Evolutionary conservation across 495 filamentous ascomycete genomes (phyloP).

Genomic region (Hypoxylon crocopeplum): DNA sequence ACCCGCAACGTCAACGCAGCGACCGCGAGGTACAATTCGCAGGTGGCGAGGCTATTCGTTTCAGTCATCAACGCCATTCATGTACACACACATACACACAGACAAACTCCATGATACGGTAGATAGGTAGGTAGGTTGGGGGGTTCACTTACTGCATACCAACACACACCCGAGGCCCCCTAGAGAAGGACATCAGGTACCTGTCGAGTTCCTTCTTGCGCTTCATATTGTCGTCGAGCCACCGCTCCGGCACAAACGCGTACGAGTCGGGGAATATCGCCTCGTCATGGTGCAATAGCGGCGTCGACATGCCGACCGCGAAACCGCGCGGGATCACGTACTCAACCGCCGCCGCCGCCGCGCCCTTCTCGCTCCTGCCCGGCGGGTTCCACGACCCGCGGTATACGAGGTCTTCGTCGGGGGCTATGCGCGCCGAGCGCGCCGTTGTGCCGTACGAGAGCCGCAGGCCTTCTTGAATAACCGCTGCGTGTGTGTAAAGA

Average conservation of each 20-base stretch:
- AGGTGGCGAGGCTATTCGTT: constrained; percentile 46
- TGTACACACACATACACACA: no score
- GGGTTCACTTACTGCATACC: constrained; percentile 35
- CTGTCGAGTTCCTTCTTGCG: constrained; percentile 17
- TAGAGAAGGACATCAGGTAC: constrained; percentile 37
- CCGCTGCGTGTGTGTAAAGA: no score
- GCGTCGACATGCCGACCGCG: constrained; percentile 50
- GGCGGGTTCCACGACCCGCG: constrained; percentile 9
- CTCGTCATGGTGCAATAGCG: constrained; percentile 51
- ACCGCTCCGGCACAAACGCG: constrained; percentile 53
- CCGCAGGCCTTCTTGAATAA: constrained; percentile 52
- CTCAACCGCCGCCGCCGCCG: not conserved
- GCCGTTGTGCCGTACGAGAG: constrained; percentile 48
- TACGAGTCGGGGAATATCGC: constrained; percentile 52
- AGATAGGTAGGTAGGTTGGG: no score
- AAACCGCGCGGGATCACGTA: constrained; percentile 37
- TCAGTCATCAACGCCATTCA: no score
- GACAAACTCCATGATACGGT: no score
- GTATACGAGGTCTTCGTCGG: constrained; percentile 44
- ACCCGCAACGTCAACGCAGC: constrained; percentile 31
- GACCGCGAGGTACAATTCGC: constrained; percentile 39
- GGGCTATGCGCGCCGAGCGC: constrained; percentile 33
- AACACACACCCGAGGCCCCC: constrained; percentile 37
- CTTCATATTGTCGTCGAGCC: constrained; percentile 39
- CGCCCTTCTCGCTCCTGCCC: not conserved